These are phyloP conservation scores for Orbilia quercus DNA, from an alignment of 2,329 filamentous ascomycete genomes.

Conservation along the genomic window DNA sequence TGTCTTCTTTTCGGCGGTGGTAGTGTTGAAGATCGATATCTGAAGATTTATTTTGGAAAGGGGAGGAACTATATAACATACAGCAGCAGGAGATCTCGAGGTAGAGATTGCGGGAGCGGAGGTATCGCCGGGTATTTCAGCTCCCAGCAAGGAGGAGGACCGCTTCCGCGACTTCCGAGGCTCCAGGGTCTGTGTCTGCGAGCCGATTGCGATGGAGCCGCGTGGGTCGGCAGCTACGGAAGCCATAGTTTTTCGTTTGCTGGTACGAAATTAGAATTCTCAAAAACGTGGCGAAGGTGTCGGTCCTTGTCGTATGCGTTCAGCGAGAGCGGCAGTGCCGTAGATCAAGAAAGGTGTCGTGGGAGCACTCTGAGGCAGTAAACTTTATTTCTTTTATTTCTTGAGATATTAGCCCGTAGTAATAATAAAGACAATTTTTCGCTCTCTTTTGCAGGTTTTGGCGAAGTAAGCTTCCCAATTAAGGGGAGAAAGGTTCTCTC, in stretches of 20 bases:
- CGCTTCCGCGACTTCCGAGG: conserved; percentile 56
- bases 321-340: conserved; percentile 22
- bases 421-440: conserved; percentile 12
- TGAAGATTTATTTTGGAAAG: not conserved
- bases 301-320: conserved; percentile 1
- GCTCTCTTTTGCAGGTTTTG: not conserved
- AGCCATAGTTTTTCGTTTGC: conserved; percentile 32
- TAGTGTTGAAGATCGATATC: conserved; percentile 7
- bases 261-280: conserved; percentile 8
- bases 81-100: conserved; percentile 59
- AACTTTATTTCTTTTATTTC: not conserved
- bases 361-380: not conserved
- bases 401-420: not conserved
- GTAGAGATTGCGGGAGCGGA: conserved; percentile 59
- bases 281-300: conserved; percentile 32
- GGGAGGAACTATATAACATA: conserved; percentile 30
- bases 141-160: conserved; percentile 57
- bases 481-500: conserved; percentile 6
- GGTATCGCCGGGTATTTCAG: conserved; percentile 59
- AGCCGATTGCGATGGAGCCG: conserved; percentile 39
- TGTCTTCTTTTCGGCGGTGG: conserved; percentile 3
- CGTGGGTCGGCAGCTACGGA: conserved; percentile 42
- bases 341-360: conserved; percentile 10
- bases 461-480: conserved; percentile 1
- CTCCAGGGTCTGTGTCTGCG: conserved; percentile 50